Percentiles rank a stretch among this genome's conserved stretches.
Evolutionary conservation across 495 filamentous ascomycete genomes (phyloP).

Genomic region (Bacidia rubella): DNA sequence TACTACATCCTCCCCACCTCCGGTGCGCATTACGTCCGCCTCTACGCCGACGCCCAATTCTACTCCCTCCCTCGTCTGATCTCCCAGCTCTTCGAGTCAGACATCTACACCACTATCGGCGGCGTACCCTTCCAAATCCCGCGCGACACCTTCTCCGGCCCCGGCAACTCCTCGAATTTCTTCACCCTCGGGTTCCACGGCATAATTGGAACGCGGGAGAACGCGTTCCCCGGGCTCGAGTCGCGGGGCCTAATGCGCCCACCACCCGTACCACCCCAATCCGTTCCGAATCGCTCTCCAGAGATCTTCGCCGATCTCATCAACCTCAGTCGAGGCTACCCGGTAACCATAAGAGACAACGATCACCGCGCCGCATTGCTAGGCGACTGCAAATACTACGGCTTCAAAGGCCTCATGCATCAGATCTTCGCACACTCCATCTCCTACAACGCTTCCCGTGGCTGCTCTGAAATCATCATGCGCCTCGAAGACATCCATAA

Average conservation of each 20-base stretch:
- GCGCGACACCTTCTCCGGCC: slow-evolving; percentile 69
- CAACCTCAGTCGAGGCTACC: slow-evolving; percentile 81
- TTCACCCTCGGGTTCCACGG: slow-evolving; percentile 86
- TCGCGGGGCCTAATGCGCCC: slow-evolving; percentile 73
- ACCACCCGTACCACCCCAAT: slow-evolving; percentile 71
- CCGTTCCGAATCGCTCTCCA: slow-evolving; percentile 65
- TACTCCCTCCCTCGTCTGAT: slow-evolving; percentile 84
- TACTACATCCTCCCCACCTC: slow-evolving; percentile 80
- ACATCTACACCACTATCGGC: slow-evolving; percentile 84
- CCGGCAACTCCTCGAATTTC: slow-evolving; percentile 87
- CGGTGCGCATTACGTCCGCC: slow-evolving; percentile 71
- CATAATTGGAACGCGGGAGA: slow-evolving; percentile 67
- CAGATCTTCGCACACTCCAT: slow-evolving; percentile 68
- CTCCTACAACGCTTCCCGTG: slow-evolving; percentile 55
- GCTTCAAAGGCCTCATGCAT: slow-evolving; percentile 84
- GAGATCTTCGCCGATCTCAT: slow-evolving; percentile 71
- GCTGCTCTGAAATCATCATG: slow-evolving; percentile 63
- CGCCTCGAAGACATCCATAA: slow-evolving; percentile 76
- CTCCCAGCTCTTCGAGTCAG: slow-evolving; percentile 85
- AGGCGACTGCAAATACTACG: slow-evolving; percentile 82
- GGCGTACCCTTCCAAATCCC: slow-evolving; percentile 77
- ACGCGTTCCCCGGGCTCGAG: slow-evolving; percentile 79
- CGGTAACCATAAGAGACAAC: slow-evolving; percentile 60
- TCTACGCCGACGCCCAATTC: slow-evolving; percentile 94
- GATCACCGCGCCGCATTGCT: slow-evolving; percentile 68